Evolutionary conservation across 306 rosid genomes (phyloP).

Genomic region (Ziziphus jujuba): DNA sequence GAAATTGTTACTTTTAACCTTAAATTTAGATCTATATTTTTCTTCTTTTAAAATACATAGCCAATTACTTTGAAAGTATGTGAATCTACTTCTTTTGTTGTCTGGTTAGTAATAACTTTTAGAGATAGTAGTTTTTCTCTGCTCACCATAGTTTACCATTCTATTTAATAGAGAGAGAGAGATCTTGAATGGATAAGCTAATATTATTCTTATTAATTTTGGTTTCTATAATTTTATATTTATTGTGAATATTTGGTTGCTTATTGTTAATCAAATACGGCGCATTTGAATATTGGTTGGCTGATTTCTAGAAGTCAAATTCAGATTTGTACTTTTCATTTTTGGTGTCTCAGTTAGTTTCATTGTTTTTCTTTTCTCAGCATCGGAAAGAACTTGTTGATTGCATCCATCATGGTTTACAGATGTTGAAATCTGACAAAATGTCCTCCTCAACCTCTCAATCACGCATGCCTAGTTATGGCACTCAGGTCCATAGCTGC

Average conservation of each 20-base stretch:
- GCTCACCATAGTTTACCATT: conserved; percentile 4
- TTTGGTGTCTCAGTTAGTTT: conserved; percentile 14
- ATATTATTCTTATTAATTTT: neutral
- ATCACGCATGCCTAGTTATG: conserved; percentile 95
- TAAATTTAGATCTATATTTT: neutral
- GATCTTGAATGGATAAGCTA: neutral
- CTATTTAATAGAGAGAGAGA: neutral
- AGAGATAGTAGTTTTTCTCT: neutral
- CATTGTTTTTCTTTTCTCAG: conserved; percentile 38
- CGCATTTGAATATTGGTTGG: conserved; percentile 7
- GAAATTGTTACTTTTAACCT: neutral
- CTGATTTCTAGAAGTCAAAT: conserved; percentile 4
- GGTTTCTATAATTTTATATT: neutral
- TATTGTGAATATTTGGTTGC: conserved; percentile 1
- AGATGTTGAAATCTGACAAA: conserved; percentile 67
- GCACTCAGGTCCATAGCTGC: conserved; percentile 67
- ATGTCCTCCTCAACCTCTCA: conserved; percentile 65
- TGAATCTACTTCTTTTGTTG: conserved; percentile 7
- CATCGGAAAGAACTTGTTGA: conserved; percentile 83
- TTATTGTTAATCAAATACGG: neutral
- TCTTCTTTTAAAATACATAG: no score
- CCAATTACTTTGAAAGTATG: neutral
- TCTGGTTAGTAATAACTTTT: conserved; percentile 9
- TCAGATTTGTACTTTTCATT: conserved; percentile 17
- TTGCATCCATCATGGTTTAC: conserved; percentile 75